Evolutionary conservation across 2,329 filamentous ascomycete genomes (phyloP), one percentile per base, ranked within the genome.

Genomic region (Aspergillus terreus): DNA sequence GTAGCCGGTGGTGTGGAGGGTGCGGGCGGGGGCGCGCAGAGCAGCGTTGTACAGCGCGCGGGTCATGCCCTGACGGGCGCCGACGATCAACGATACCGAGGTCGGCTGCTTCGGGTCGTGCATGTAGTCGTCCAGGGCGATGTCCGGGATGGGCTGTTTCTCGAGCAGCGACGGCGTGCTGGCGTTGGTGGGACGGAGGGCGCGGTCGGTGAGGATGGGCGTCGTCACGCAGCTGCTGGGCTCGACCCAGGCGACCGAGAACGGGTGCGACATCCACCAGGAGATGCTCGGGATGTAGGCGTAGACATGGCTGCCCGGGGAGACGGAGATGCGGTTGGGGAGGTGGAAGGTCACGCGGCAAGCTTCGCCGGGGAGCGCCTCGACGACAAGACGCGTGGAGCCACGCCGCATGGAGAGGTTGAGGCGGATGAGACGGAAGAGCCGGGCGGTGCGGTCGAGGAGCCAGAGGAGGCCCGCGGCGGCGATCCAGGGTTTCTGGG

Each of bases 21-120:
- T 75, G 51, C 77, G 71, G 46, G 65, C 73, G n/a, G 79, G 77
- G 10, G 73, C 68, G 10, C 73, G 68, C 57, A 72, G 67, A 15
- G 83, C 82, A 47, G 72, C 72, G 55, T 85, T 76, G 74, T 82
- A 84, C 40, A 86, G 76, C 47, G 78, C 75, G 49, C 78, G 74
- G 15, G 83, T 86, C 73, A 86, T 81, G 55, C 83, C 83, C n/a
- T 80, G 79, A n/a, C 80, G 78, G 40, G 81, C 81, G 52, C 78
- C 75, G 63, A 82, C 76, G 60, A 86, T 76, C 48, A 86, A 76
- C 33, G 79, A 81, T 58, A 86, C 74, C 47, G 63, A 62, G 6
- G 72, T 75, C 48, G 60, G 62, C 60, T 63, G 53, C 32, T 63
- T 53, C 21, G 35, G 52, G 49, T 52, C 53, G 35, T 62, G 47